These are phyloP conservation scores for Parastagonospora nodorum DNA, from an alignment of 2,329 filamentous ascomycete species.

Conservation along the genomic window DNA sequence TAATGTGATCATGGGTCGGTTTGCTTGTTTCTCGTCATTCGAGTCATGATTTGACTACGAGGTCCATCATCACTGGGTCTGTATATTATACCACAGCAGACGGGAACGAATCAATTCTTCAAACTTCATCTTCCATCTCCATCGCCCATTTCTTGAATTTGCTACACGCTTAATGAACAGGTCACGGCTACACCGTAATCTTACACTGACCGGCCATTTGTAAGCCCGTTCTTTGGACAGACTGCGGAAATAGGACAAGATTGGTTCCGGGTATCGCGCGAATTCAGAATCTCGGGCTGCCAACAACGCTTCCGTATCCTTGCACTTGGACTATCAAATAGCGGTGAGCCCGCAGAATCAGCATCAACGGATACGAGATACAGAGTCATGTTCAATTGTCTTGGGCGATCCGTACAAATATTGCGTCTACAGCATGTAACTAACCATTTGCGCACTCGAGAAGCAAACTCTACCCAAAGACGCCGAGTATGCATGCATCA, in stretches of 20 bases:
- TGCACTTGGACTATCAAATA: no score
- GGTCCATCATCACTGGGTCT: constrained; percentile 44
- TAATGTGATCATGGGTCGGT: constrained; percentile 60
- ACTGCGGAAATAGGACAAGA: no score
- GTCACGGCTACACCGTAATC: no score
- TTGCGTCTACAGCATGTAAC: no score
- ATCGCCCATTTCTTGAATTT: not conserved
- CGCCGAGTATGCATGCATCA: not conserved
- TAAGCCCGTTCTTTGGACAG: no score
- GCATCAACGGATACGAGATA: no score
- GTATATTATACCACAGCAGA: constrained; percentile 50
- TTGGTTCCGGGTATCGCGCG: no score
- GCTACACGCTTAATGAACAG: not conserved
- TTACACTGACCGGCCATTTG: not conserved
- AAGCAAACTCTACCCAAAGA: not conserved
- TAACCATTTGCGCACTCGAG: not conserved
- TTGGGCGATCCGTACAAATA: no score
- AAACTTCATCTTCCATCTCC: constrained; percentile 34
- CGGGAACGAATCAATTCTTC: constrained; percentile 49
- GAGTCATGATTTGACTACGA: constrained; percentile 46
- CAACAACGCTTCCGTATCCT: no score
- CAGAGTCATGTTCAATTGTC: no score
- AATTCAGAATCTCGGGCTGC: no score
- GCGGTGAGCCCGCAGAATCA: no score
- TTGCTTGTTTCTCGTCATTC: constrained; percentile 46